Evolutionary conservation across 2,329 filamentous ascomycete genomes (phyloP), one percentile per base, ranked within the genome.

Genomic region (Dichotomopilus funicola): DNA sequence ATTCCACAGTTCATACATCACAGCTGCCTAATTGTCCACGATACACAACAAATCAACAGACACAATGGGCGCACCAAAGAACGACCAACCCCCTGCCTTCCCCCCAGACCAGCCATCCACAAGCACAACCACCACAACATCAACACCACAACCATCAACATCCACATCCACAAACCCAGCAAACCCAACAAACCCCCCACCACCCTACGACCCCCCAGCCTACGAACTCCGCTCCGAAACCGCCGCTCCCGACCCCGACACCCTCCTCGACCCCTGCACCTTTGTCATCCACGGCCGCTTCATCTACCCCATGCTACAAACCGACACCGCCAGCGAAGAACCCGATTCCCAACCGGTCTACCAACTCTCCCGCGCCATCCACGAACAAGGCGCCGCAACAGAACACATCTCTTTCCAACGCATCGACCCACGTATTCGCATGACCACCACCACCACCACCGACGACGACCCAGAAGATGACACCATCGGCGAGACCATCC

Each of bases 291-390:
- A 57, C 33, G 59, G 59, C 45, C 59, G 51, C 38, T 58, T 56
- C 53, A 52, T 60, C 56, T 59, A 57, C 52, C 51, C 56, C 11
- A 37, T 56, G 49, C 46, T 58, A 49, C 54, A 56, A 45, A 43
- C 56, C 13, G 45, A 52, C 6, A 11, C 11, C 10, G 1, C 51
- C 35, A 36, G 42, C 4, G 46, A 40, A 46, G 47, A 49, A 2
- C 31, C 57, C 13, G 40, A 49, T 41, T 56, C 59, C 2, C 35
- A 53, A 1, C 59, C 61, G 4, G 19, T 44, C 34, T 62, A 63
- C 49, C 49, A 60, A 41, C 59, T 61, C 13, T 58, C 61, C 8
- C 50, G 56, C 27, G 54, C 38, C 9, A 63, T 62, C 41, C 58
- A 62, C 51, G 33, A 31, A 7, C 51, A 46, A 12, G 53, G 56